Evolutionary conservation across 208 protist species (phyloP).

Genomic region (Strigomonas galati): DNA sequence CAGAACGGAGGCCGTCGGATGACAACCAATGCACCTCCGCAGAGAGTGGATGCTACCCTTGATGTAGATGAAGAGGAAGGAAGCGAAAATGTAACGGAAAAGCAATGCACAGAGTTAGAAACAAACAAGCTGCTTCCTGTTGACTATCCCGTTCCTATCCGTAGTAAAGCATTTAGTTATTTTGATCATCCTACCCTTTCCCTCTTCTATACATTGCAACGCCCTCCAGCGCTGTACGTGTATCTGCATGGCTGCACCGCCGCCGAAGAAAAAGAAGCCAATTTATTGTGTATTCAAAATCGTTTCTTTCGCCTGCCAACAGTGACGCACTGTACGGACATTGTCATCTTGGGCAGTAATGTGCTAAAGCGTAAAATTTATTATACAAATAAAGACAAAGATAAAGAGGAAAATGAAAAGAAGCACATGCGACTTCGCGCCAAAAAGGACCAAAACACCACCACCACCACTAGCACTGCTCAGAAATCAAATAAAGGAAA

Average conservation of each 20-base stretch:
- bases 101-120: too few relatives aligned
- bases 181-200: not conserved
- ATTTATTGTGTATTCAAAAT: slow-evolving; percentile 29
- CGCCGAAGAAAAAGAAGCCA: slow-evolving; percentile 31
- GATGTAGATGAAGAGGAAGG: too few relatives aligned
- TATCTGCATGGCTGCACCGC: slow-evolving; percentile 47
- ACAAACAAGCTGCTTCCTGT: too few relatives aligned
- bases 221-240: slow-evolving; percentile 47
- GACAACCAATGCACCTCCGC: too few relatives aligned
- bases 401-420: not conserved
- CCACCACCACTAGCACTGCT: not conserved
- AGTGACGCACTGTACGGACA: slow-evolving; percentile 52
- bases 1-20: too few relatives aligned
- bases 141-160: too few relatives aligned
- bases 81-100: not conserved
- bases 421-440: not conserved
- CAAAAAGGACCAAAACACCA: not conserved
- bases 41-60: too few relatives aligned
- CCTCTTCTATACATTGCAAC: slow-evolving; percentile 8
- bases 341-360: slow-evolving; percentile 67
- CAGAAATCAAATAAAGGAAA: not conserved
- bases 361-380: slow-evolving; percentile 22
- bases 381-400: not conserved
- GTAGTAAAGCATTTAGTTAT: not conserved
- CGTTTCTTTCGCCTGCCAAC: slow-evolving; percentile 56